Base-by-base conservation (phyloP, 2,329 filamentous ascomycete species). In the Cladosporium sp. region DNA sequence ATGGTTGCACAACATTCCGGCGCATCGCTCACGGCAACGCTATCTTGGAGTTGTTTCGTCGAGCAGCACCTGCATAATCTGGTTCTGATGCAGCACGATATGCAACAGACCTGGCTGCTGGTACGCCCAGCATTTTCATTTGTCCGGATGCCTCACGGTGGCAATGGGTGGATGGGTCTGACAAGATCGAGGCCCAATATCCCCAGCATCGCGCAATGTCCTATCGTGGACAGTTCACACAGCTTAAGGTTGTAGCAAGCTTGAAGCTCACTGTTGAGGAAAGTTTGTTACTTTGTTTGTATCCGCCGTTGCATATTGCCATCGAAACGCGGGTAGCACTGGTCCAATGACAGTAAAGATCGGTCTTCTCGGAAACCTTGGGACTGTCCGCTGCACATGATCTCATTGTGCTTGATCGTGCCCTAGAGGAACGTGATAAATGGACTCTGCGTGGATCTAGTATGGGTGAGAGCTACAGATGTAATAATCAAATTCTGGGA, bases 1-100 rank as follows among this genome's bases (percentile, higher is more conserved):
- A 34, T 32, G 14, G 30, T 57, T 57, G 32, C 53, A 57, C 53
- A 8, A 23, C 53, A 57, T 57, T 34, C 53, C 53, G 23, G 53
- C 28, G 30, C n/a, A 56, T 56, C 28, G 18, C 53, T 56, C 53
- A 57, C 32, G 53, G 53, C 53, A 57, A 57, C 53, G 30, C 36
- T 34, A 32, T 51, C 48, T 21, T 18, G 36, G 36, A 43, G n/a
- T 16, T 43, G 36, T 43, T 43, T 43, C 36, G 18, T 43, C 36
- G 36, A n/a, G 36, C 36, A 18, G n/a, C 36, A 43, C 36, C 36
- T 43, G 36, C 36, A 43, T 43, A 43, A 43, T 8, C 36, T 43
- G 36, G 36, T n/a, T 43, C 36, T 43, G 36, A 43, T n/a, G 36
- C 36, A 43, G 36, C 36, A 43, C 36, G 36, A 43, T 43, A 43